Evolutionary conservation across 208 protist genomes (phyloP).

Genomic region (Zelonia costaricensis): DNA sequence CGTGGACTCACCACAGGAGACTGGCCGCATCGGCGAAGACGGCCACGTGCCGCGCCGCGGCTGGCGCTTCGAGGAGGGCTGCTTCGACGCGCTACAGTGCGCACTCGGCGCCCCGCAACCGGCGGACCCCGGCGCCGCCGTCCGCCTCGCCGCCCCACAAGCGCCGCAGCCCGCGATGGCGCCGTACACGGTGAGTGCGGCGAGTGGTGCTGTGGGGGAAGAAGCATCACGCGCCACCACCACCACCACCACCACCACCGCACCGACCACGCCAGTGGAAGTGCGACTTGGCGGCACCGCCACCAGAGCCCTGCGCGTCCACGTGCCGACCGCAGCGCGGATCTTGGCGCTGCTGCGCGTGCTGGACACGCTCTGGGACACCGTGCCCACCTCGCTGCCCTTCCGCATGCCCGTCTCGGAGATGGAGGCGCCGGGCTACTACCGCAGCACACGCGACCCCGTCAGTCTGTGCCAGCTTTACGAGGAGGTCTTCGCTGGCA

Average conservation of each 20-base stretch:
- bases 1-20: background rate
- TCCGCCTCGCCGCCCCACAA: no score
- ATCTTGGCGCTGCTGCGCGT: conserved; percentile 47
- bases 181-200: no score
- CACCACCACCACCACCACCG: background rate
- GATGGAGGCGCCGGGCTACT: conserved; percentile 72
- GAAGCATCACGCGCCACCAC: background rate
- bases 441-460: conserved; percentile 51
- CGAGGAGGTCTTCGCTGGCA: conserved; percentile 41
- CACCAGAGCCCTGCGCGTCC: background rate
- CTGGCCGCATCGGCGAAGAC: no score
- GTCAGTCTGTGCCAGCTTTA: conserved; percentile 63
- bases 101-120: conserved; percentile 8
- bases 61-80: conserved; percentile 9
- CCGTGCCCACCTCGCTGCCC: conserved; percentile 15
- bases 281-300: background rate
- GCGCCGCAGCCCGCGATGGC: no score
- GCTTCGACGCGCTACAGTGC: conserved; percentile 3
- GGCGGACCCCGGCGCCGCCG: background rate
- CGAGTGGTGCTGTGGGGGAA: background rate
- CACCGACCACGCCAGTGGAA: no score
- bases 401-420: conserved; percentile 77
- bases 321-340: conserved; percentile 26
- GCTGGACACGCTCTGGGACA: conserved; percentile 52
- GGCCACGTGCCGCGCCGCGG: background rate